Conservation (phyloP, 345 rosid species). For the Sonneratia alba region DNA sequence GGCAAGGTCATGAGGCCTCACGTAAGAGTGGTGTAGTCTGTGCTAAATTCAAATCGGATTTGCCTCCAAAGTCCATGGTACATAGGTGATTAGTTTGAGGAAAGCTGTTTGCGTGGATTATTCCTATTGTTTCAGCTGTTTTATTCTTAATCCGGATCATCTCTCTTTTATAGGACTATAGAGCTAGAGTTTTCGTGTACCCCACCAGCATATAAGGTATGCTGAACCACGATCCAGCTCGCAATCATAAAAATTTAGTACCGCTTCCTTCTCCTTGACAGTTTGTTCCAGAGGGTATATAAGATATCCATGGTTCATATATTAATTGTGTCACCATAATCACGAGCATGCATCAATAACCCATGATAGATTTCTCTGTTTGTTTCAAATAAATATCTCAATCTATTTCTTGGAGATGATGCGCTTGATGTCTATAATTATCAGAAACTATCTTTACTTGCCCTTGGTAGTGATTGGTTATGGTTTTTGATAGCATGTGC, state of each 20-base stretch:
- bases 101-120: not conserved
- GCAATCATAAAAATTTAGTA: no score
- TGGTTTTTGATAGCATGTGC: not conserved
- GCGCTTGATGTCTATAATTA: not conserved
- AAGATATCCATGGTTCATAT: no score
- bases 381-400: no score
- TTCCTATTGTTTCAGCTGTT: not conserved
- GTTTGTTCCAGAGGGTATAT: no score
- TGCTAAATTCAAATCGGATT: not conserved
- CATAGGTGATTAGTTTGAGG: not conserved
- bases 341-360: no score
- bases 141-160: not conserved
- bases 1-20: constrained; percentile 24
- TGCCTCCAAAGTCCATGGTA: constrained; percentile 7
- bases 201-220: constrained; percentile 39
- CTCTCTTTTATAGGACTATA: constrained; percentile 38
- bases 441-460: not conserved
- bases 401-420: no score
- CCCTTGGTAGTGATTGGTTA: not conserved
- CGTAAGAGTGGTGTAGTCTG: constrained; percentile 71
- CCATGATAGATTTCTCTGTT: not conserved
- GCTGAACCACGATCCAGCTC: no score
- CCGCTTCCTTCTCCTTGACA: no score
- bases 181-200: constrained; percentile 80
- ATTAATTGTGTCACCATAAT: no score